Conservation (phyloP, 768 basidiomycete genomes). For the Austroboletus eburneus region DNA sequence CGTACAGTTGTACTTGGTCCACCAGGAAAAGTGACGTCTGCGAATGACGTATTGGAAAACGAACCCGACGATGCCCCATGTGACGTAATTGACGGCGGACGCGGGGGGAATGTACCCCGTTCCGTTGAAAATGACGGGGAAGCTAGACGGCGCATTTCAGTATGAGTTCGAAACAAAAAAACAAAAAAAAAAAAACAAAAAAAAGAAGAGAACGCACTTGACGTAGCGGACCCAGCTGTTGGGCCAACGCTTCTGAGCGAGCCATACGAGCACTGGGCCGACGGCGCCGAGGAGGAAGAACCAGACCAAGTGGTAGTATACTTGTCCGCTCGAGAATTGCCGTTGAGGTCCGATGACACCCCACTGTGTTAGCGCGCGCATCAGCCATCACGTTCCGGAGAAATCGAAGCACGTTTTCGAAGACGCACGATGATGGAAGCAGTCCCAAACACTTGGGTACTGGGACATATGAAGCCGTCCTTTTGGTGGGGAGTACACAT, state of each 20-base stretch:
- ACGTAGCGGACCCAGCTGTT: slow-evolving; percentile 59
- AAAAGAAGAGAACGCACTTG: slow-evolving; percentile 43
- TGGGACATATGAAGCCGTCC: slow-evolving; percentile 28
- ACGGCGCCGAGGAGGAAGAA: slow-evolving; percentile 79
- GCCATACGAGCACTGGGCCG: slow-evolving; percentile 53
- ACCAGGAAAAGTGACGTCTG: slow-evolving; percentile 63
- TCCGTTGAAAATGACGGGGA: slow-evolving; percentile 53
- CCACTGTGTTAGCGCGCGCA: slow-evolving; percentile 39
- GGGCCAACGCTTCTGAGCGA: slow-evolving; percentile 56
- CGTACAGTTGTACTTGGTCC: slow-evolving; percentile 50
- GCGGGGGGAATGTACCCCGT: slow-evolving; percentile 63
- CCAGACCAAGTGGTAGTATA: slow-evolving; percentile 59
- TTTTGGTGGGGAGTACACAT: slow-evolving; percentile 26
- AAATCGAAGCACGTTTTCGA: too few relatives aligned
- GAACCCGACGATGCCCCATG: slow-evolving; percentile 65
- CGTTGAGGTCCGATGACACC: slow-evolving; percentile 80
- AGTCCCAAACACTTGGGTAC: slow-evolving; percentile 46
- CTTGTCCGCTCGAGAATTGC: slow-evolving; percentile 65
- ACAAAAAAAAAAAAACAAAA: slow-evolving; percentile 7
- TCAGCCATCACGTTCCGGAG: too few relatives aligned
- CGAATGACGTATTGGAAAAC: slow-evolving; percentile 63
- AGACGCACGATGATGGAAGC: slow-evolving; percentile 48
- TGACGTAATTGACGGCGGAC: slow-evolving; percentile 59
- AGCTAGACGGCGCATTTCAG: slow-evolving; percentile 26
- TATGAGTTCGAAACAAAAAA: not conserved